Evolutionary conservation across 1,139 yeast genomes (phyloP).

Genomic region (Suhomyces maxii): DNA sequence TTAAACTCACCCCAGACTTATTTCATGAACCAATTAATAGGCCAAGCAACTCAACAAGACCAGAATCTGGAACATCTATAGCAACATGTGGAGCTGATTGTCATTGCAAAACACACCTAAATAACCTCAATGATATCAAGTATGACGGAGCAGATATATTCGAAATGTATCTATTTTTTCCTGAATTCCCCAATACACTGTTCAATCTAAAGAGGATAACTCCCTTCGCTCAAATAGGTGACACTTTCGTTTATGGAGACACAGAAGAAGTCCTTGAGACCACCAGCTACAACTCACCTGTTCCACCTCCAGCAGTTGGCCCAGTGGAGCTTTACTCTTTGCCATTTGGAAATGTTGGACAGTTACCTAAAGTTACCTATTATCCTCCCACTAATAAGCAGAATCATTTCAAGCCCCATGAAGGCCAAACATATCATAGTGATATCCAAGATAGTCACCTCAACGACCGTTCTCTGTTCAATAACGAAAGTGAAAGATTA

Average conservation of each 20-base stretch:
- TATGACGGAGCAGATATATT: not conserved
- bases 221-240: not conserved
- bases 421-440: too few species aligned
- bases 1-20: too few species aligned
- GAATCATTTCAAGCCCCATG: not conserved
- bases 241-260: not conserved
- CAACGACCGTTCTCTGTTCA: too few species aligned
- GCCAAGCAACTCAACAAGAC: too few species aligned
- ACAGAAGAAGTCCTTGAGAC: not conserved
- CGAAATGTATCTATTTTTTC: not conserved
- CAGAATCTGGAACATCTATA: too few species aligned
- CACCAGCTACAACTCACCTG: not conserved
- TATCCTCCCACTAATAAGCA: not conserved
- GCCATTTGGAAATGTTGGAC: not conserved
- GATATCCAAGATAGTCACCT: too few species aligned
- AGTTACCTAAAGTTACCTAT: not conserved
- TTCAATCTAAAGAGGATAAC: not conserved
- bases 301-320: not conserved
- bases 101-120: too few species aligned
- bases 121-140: too few species aligned
- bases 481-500: too few species aligned
- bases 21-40: too few species aligned
- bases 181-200: not conserved
- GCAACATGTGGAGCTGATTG: too few species aligned
- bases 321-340: not conserved